These are phyloP conservation scores for Gossypium gossypioides DNA, from an alignment of 441 rosid species.

Conservation along the genomic window DNA sequence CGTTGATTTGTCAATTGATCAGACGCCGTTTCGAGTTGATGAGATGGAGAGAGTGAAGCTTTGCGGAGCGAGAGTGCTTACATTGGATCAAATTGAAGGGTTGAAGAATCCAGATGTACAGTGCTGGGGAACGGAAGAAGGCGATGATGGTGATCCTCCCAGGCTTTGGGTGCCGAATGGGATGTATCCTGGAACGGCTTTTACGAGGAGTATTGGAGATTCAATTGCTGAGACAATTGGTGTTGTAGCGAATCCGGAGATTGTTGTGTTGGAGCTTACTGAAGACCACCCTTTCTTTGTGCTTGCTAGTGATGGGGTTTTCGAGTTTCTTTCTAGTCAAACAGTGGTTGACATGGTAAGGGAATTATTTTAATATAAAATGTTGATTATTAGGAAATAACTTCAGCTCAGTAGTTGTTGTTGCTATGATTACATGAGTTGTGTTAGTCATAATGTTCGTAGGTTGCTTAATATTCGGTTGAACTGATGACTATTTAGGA, in stretches of 20 bases:
- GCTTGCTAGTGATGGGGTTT: constrained; percentile 98
- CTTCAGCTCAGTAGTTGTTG: background rate
- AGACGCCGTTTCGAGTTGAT: constrained; percentile 82
- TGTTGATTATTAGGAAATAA: background rate
- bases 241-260: constrained; percentile 94
- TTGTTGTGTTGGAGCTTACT: constrained; percentile 77
- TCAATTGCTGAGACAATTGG: constrained; percentile 93
- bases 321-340: constrained; percentile 94
- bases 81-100: constrained; percentile 98
- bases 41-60: constrained; percentile 83
- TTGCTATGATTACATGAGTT: background rate
- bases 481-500: background rate
- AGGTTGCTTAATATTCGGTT: background rate
- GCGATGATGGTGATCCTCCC: constrained; percentile 97
- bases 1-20: constrained; percentile 83
- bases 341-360: constrained; percentile 95
- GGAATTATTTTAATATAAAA: constrained; percentile 21
- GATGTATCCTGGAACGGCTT: constrained; percentile 99
- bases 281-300: constrained; percentile 82
- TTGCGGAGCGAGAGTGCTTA: constrained; percentile 91
- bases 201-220: constrained; percentile 95
- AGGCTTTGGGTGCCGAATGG: constrained; percentile 91
- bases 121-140: constrained; percentile 97
- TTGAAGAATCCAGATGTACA: constrained; percentile 85
- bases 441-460: background rate